phyloP scores from a whole-genome alignment of 2,329 filamentous ascomycete genomes.

The Calonectria hongkongensis region DNA sequence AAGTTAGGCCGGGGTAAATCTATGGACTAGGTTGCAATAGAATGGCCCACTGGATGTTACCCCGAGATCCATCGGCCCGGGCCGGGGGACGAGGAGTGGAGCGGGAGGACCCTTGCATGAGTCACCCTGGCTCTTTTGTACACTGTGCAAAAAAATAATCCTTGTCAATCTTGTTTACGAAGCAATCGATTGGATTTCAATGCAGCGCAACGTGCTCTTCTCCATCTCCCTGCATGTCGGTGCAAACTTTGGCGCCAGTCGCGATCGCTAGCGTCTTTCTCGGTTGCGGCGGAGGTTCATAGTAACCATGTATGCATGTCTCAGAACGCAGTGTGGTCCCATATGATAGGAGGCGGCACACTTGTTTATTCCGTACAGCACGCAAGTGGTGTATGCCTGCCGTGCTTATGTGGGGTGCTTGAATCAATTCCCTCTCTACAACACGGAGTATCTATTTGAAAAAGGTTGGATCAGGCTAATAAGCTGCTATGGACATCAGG shows the following conservation, averaged over 20 bases:
- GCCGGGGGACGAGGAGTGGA: neutral
- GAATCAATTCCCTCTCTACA: constrained; percentile 13
- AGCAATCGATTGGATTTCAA: neutral
- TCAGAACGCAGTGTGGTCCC: neutral
- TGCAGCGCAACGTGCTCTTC: too few species aligned
- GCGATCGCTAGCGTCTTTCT: too few species aligned
- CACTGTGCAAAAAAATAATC: neutral
- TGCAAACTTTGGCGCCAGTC: too few species aligned
- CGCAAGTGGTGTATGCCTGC: neutral
- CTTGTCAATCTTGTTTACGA: neutral
- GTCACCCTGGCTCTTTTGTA: neutral
- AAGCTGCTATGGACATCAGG: neutral
- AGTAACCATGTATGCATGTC: constrained; percentile 1
- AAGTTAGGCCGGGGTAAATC: too few species aligned
- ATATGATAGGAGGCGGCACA: neutral
- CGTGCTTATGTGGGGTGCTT: constrained; percentile 9
- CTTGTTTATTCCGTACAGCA: neutral
- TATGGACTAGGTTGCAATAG: neutral
- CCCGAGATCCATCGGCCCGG: too few species aligned
- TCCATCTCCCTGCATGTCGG: too few species aligned
- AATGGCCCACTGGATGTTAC: neutral
- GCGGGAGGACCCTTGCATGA: neutral
- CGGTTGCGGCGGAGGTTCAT: neutral
- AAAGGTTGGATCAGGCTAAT: neutral
- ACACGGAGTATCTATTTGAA: neutral